A percentile compares a stretch with the other conserved stretches of the same genome.
phyloP scores from a whole-genome alignment of 495 filamentous ascomycete genomes.

The Xylaria acuta region DNA sequence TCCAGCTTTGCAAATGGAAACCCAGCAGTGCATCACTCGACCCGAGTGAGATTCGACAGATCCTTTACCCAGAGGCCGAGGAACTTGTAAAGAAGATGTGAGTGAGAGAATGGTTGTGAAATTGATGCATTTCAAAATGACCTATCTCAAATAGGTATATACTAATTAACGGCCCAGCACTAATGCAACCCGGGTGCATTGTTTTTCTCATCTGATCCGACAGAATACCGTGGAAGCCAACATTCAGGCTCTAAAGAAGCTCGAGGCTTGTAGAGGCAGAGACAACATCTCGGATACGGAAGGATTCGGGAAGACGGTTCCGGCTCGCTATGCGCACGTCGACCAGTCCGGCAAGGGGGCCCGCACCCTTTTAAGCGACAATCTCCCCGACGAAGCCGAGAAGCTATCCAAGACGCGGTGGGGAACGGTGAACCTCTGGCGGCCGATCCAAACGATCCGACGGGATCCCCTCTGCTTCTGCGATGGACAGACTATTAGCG shows the following conservation, averaged over 20 bases:
- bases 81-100: constrained; percentile 15
- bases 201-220: constrained; percentile 20
- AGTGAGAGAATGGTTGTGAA: not conserved
- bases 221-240: constrained; percentile 8
- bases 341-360: constrained; percentile 63
- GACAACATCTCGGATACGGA: constrained; percentile 19
- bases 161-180: not conserved
- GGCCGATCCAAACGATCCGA: constrained; percentile 63
- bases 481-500: constrained; percentile 52
- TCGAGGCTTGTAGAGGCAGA: constrained; percentile 3
- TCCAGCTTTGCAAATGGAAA: constrained; percentile 12
- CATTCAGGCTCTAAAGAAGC: constrained; percentile 4
- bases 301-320: constrained; percentile 39
- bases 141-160: too few relatives aligned
- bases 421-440: constrained; percentile 73
- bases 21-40: not conserved
- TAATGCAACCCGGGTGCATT: constrained; percentile 15
- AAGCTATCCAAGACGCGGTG: constrained; percentile 60
- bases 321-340: constrained; percentile 64
- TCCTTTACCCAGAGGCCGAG: constrained; percentile 11
- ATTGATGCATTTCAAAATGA: not conserved
- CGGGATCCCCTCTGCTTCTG: constrained; percentile 62
- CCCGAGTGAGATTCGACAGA: not conserved
- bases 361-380: constrained; percentile 53
- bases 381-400: constrained; percentile 59